Conservation (phyloP, 2,329 filamentous ascomycete genomes). For the Aspergillus quadricinctus region DNA sequence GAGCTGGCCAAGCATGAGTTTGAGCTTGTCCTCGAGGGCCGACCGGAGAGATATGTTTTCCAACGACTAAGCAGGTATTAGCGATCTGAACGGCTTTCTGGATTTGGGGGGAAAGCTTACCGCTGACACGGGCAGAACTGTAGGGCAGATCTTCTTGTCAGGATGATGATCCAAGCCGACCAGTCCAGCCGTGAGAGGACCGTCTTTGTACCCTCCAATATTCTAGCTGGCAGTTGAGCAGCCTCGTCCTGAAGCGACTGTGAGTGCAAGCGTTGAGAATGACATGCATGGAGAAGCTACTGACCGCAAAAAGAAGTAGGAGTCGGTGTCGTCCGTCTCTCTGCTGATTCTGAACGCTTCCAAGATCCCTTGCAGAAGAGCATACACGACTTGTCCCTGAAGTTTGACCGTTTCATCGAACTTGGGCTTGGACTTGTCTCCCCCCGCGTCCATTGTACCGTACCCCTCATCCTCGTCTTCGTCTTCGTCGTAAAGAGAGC, state of each 20-base stretch:
- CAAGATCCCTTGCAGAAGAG: slow-evolving; percentile 21
- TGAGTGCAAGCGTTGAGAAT: background rate
- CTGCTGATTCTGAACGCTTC: slow-evolving; percentile 12
- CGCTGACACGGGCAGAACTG: slow-evolving; percentile 18
- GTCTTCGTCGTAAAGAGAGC: slow-evolving; percentile 17
- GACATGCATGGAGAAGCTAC: background rate
- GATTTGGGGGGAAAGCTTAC: slow-evolving; percentile 7
- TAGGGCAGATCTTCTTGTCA: background rate
- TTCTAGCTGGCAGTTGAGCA: slow-evolving; percentile 13
- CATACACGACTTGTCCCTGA: slow-evolving; percentile 22
- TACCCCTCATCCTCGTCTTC: background rate
- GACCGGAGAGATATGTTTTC: slow-evolving; percentile 3
- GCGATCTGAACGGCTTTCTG: background rate
- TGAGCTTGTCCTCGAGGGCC: slow-evolving; percentile 20
- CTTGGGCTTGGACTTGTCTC: background rate
- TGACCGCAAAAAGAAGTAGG: slow-evolving; percentile 17
- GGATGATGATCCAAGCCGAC: slow-evolving; percentile 17
- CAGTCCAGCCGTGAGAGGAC: slow-evolving; percentile 15
- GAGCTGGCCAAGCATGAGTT: slow-evolving; percentile 24
- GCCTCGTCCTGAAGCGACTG: slow-evolving; percentile 9
- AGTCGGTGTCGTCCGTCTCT: slow-evolving; percentile 2
- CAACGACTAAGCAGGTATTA: background rate
- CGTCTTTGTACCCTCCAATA: slow-evolving; percentile 25
- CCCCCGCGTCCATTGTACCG: background rate
- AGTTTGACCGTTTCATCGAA: slow-evolving; percentile 7